These are phyloP conservation scores for Alternaria sp. DNA, from an alignment of 2,329 filamentous ascomycete genomes.

Conservation along the genomic window DNA sequence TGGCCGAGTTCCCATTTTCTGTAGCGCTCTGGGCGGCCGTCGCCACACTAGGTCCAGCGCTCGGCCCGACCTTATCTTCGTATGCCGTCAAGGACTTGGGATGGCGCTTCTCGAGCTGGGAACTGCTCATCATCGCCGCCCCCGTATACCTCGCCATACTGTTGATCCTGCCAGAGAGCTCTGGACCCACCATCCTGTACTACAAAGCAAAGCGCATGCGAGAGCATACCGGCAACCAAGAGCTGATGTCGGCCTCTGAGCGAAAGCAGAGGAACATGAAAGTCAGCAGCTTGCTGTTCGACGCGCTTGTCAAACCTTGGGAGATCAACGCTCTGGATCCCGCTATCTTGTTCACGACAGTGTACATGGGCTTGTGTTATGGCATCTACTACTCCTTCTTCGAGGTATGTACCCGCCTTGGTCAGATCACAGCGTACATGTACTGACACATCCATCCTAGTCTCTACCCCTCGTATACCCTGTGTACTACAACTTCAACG, in stretches of 20 bases:
- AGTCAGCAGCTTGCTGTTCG: slow-evolving; percentile 51
- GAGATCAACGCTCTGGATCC: slow-evolving; percentile 83
- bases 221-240: slow-evolving; percentile 69
- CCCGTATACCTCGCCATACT: slow-evolving; percentile 76
- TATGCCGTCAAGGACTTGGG: slow-evolving; percentile 73
- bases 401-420: slow-evolving; percentile 54
- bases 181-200: slow-evolving; percentile 67
- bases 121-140: slow-evolving; percentile 79
- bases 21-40: slow-evolving; percentile 54
- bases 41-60: slow-evolving; percentile 69
- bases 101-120: slow-evolving; percentile 86
- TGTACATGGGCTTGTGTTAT: slow-evolving; percentile 86
- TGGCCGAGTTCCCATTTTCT: slow-evolving; percentile 54
- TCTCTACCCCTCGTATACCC: slow-evolving; percentile 71
- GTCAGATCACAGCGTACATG: not conserved
- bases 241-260: slow-evolving; percentile 79
- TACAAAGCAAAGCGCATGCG: slow-evolving; percentile 76
- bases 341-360: slow-evolving; percentile 80
- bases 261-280: slow-evolving; percentile 64
- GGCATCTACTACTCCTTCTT: slow-evolving; percentile 79
- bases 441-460: slow-evolving; percentile 11
- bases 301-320: slow-evolving; percentile 76
- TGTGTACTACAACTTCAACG: slow-evolving; percentile 76
- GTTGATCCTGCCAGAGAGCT: slow-evolving; percentile 86
- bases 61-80: slow-evolving; percentile 69